A percentile compares a stretch with the other conserved stretches of the same genome.
Evolutionary conservation across 2,329 filamentous ascomycete genomes (phyloP).

Genomic region (Stagonosporopsis chrysanthemi): DNA sequence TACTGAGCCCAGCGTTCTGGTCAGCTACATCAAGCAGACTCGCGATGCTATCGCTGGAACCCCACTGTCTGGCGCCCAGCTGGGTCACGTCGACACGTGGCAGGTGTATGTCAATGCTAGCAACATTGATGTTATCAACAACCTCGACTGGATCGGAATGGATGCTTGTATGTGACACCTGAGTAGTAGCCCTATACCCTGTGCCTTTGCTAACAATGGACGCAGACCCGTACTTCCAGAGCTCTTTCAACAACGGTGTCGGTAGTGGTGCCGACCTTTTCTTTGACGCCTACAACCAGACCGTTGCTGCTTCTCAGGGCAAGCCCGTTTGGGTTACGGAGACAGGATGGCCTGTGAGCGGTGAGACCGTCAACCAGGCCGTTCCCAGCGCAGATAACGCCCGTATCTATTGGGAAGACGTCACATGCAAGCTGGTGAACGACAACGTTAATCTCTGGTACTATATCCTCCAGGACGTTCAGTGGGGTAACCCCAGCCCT

Average conservation of each 20-base stretch:
- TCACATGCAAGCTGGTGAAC: constrained; percentile 74
- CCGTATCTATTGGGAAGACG: constrained; percentile 79
- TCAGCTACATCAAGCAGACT: constrained; percentile 74
- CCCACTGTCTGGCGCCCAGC: constrained; percentile 61
- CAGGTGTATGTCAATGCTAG: constrained; percentile 66
- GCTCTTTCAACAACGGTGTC: constrained; percentile 64
- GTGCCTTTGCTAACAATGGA: too few species aligned
- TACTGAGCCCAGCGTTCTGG: constrained; percentile 66
- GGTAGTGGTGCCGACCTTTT: constrained; percentile 71
- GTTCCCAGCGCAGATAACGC: constrained; percentile 73
- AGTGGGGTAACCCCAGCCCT: constrained; percentile 66
- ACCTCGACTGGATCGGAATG: constrained; percentile 80
- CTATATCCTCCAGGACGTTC: constrained; percentile 77
- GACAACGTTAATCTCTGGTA: constrained; percentile 65
- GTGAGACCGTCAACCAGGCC: constrained; percentile 66
- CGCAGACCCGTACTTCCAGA: constrained; percentile 74
- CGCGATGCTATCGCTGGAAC: constrained; percentile 70
- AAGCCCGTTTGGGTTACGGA: constrained; percentile 87
- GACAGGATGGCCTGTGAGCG: constrained; percentile 84
- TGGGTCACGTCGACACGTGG: constrained; percentile 93
- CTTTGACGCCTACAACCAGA: constrained; percentile 68
- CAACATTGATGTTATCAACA: constrained; percentile 74
- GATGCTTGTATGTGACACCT: constrained; percentile 61
- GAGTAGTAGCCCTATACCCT: too few species aligned
- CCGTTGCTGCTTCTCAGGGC: constrained; percentile 64